Evolutionary conservation across 768 basidiomycete species (phyloP), one percentile per base, ranked within the genome.

Genomic region (Coprinopsis strossmayeri): DNA sequence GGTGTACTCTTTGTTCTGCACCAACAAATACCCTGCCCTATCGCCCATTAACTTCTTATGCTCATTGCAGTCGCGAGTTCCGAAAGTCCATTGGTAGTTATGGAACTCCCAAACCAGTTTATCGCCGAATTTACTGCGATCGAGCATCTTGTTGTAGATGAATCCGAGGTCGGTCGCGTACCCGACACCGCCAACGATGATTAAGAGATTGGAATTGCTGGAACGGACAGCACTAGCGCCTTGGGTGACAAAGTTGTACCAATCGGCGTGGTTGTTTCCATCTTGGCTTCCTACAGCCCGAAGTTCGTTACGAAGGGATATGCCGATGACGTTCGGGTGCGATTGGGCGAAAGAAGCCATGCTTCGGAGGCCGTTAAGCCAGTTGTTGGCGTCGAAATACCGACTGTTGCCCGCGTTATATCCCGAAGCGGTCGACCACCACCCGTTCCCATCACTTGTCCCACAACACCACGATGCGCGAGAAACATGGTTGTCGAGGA

Each of bases 401-500:
- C 51, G 50, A 23, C 52, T 53, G 48, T 58, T 56, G 26, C 21
- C 32, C 11, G 55, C 50, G 34, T 56, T 53, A 40, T 58, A 58
- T 11, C 57, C 57, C 10, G 55, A 50, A 25, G 53, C 55, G 17
- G 39, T 28, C 4, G 46, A 45, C 55, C 55, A 58, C 57, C 55
- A 58, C 28, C 57, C 57, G 34, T 58, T 58, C 21, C 55, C 57
- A 23, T 58, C 57, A 12, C 44, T 46, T 4, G 52, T 49, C 5
- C 54, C 48, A 28, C 55, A 58, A 46, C 57, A 58, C 57, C 57
- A 58, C n/a, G 52, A 53, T 11, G 57, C 55, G 15, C 49, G 50
- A 13, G 51, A 52, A 9, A 56, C 55, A 42, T 58, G 57, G 45
- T 58, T 58, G 39, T 58, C 57, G 30, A 58, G 51, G 1, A 58